Evolutionary conservation across 208 protist genomes (phyloP).

Genomic region (Eutreptiella sp.): DNA sequence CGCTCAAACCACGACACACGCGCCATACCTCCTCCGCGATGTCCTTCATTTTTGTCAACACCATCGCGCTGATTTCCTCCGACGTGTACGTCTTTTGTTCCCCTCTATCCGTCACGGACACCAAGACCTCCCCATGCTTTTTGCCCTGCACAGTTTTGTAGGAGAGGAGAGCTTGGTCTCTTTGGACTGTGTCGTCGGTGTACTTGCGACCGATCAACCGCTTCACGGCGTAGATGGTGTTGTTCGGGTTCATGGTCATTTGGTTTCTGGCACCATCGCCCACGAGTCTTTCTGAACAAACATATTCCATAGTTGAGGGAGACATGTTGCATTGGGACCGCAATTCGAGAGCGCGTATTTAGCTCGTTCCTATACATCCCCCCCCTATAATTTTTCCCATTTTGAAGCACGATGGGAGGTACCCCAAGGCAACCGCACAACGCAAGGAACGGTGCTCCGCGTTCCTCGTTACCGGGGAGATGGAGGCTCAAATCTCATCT

Average conservation of each 20-base stretch:
- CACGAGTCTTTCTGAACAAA: slow-evolving; percentile 57
- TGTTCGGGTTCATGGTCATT: slow-evolving; percentile 53
- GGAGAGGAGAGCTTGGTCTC: slow-evolving; percentile 73
- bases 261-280: slow-evolving; percentile 85
- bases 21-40: slow-evolving; percentile 68
- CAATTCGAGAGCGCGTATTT: too few relatives aligned
- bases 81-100: slow-evolving; percentile 67
- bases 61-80: slow-evolving; percentile 83
- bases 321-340: too few relatives aligned
- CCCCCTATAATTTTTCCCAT: too few relatives aligned
- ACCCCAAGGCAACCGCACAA: too few relatives aligned
- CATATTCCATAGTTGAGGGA: too few relatives aligned
- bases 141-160: slow-evolving; percentile 64
- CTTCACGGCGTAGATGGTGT: slow-evolving; percentile 77
- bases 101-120: slow-evolving; percentile 46
- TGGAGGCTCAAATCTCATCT: too few relatives aligned
- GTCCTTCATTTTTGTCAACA: slow-evolving; percentile 87
- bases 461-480: too few relatives aligned
- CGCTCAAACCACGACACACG: too few relatives aligned
- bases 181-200: slow-evolving; percentile 73
- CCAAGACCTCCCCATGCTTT: slow-evolving; percentile 53
- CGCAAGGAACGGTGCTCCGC: too few relatives aligned
- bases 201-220: slow-evolving; percentile 72
- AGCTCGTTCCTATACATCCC: too few relatives aligned
- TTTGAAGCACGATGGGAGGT: too few relatives aligned